Evolutionary conservation across 805 yeast genomes (phyloP).

Genomic region (Wickerhamiella azymoides): DNA sequence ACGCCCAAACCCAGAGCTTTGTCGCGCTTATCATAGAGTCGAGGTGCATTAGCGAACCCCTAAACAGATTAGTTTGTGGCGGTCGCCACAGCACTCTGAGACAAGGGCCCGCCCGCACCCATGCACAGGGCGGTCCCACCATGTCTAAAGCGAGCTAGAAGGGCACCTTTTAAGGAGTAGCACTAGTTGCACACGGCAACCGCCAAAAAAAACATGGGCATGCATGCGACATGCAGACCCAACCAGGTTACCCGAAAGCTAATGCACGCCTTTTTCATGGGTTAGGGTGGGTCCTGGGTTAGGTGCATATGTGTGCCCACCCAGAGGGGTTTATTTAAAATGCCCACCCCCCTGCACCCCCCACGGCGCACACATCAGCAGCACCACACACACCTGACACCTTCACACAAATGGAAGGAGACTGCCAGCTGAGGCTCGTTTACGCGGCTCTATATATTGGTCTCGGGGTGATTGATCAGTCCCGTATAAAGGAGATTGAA

Average conservation of each 20-base stretch:
- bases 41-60: background rate
- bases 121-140: background rate
- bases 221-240: background rate
- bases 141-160: background rate
- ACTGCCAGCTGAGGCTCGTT: background rate
- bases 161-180: too few species aligned
- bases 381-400: too few species aligned
- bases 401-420: background rate
- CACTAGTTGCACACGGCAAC: too few species aligned
- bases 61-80: background rate
- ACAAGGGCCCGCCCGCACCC: background rate
- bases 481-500: background rate
- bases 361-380: too few species aligned
- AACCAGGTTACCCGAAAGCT: background rate
- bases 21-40: background rate
- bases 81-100: background rate
- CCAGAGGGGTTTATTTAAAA: background rate
- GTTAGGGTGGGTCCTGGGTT: background rate
- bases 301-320: background rate
- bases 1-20: background rate
- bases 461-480: background rate
- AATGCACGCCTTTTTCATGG: background rate
- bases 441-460: constrained; percentile 1
- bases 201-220: background rate
- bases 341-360: too few species aligned